phyloP scores from a whole-genome alignment of 805 yeast species.

The Schwanniomyces pseudopolymorphus region DNA sequence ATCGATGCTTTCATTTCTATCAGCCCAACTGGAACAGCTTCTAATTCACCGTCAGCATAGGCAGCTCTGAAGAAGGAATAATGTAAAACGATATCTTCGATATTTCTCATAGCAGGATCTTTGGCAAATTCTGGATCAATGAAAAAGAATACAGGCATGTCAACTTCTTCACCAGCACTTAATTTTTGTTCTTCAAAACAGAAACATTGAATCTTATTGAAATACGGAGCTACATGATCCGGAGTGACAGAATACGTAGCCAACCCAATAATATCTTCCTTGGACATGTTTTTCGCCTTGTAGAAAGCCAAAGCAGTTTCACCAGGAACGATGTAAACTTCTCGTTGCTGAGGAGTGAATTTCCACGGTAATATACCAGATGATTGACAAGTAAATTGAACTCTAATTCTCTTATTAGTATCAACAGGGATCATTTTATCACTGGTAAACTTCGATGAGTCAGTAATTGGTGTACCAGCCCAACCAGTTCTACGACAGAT shows the following conservation, averaged over 20 bases:
- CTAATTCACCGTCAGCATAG: slow-evolving; percentile 41
- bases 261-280: slow-evolving; percentile 94
- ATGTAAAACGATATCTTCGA: slow-evolving; percentile 86
- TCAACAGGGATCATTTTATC: slow-evolving; percentile 89
- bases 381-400: slow-evolving; percentile 90
- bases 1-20: slow-evolving; percentile 4
- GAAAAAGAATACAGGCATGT: slow-evolving; percentile 97
- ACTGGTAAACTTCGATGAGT: slow-evolving; percentile 71
- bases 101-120: slow-evolving; percentile 89
- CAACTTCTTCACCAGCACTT: slow-evolving; percentile 95
- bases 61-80: slow-evolving; percentile 85
- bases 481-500: slow-evolving; percentile 94
- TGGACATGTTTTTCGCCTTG: slow-evolving; percentile 82
- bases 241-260: slow-evolving; percentile 97
- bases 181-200: slow-evolving; percentile 96
- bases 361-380: slow-evolving; percentile 92
- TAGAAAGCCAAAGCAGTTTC: slow-evolving; percentile 97
- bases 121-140: slow-evolving; percentile 94
- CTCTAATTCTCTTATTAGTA: slow-evolving; percentile 72
- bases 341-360: slow-evolving; percentile 90
- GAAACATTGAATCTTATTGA: slow-evolving; percentile 96
- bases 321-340: slow-evolving; percentile 91
- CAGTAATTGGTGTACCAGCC: slow-evolving; percentile 95
- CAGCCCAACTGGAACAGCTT: slow-evolving; percentile 32
- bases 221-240: slow-evolving; percentile 93